A percentile compares a stretch with the other conserved stretches of the same genome.
Evolutionary conservation across 164 flowering plant species (phyloP).

Genomic region (Liriodendron chinense): DNA sequence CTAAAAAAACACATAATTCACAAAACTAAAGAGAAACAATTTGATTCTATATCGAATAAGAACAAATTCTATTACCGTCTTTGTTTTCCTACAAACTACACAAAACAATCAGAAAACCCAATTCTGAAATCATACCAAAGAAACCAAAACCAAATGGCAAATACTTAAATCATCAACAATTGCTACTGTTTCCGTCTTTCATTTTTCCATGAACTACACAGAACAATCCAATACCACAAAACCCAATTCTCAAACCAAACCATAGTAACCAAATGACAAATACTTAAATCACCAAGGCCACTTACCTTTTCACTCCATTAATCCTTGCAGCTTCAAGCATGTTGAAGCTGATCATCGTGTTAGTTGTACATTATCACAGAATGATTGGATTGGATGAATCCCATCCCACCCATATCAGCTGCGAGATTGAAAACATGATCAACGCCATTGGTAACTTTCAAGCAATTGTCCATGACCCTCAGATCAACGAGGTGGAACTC

Average conservation of each 20-base stretch:
- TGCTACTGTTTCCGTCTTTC: no score
- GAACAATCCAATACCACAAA: neutral
- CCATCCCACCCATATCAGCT: slow-evolving; percentile 99
- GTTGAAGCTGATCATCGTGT: slow-evolving; percentile 98
- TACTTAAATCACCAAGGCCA: neutral
- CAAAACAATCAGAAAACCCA: neutral
- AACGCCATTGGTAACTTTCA: slow-evolving; percentile 77
- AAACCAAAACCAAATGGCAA: no score
- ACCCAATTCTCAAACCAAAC: neutral
- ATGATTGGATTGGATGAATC: slow-evolving; percentile 98
- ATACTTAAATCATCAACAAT: neutral
- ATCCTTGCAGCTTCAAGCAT: slow-evolving; percentile 93
- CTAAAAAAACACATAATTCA: no score
- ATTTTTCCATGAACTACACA: no score
- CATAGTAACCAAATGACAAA: neutral
- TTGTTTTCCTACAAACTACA: no score
- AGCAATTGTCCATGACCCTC: slow-evolving; percentile 95
- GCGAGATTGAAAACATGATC: slow-evolving; percentile 98
- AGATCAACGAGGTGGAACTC: slow-evolving; percentile 96
- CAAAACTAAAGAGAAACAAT: no score
- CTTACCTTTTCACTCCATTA: slow-evolving; percentile 85
- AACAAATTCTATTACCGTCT: no score
- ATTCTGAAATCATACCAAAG: neutral
- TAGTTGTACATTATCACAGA: slow-evolving; percentile 97
- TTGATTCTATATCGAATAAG: no score